Evolutionary conservation across 1,284 basidiomycete species (phyloP).

Genomic region (Trametes hirsuta): DNA sequence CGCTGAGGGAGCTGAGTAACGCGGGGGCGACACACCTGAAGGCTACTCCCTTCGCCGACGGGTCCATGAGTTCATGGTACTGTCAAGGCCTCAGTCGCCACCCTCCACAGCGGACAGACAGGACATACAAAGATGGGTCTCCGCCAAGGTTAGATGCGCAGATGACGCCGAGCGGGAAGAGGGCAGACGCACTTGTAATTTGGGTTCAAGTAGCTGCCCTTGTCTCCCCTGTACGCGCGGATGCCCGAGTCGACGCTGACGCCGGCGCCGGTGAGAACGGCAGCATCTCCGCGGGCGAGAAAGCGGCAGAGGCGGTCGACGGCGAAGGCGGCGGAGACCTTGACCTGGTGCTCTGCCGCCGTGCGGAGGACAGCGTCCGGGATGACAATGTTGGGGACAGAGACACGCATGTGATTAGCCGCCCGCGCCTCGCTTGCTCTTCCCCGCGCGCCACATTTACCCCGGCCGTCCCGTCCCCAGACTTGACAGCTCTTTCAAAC

Average conservation of each 20-base stretch:
- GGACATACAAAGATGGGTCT: constrained; percentile 29
- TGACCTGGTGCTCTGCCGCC: constrained; percentile 37
- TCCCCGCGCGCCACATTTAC: not conserved
- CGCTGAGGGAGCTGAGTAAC: not conserved
- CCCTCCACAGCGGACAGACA: not conserved
- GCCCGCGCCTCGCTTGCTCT: constrained; percentile 8
- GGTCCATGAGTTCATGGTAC: constrained; percentile 84
- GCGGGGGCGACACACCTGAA: constrained; percentile 54
- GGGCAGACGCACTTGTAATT: constrained; percentile 76
- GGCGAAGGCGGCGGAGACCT: constrained; percentile 57
- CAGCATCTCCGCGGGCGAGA: constrained; percentile 66
- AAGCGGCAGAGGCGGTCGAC: constrained; percentile 70
- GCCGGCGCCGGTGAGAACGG: constrained; percentile 86
- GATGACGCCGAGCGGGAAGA: constrained; percentile 32
- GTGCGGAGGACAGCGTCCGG: constrained; percentile 58
- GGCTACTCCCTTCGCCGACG: constrained; percentile 62
- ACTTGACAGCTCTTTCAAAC: not conserved
- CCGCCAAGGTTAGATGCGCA: constrained; percentile 55
- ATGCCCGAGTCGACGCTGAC: constrained; percentile 94
- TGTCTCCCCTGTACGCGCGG: constrained; percentile 82
- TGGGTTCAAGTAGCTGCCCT: constrained; percentile 88
- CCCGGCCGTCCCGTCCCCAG: no score
- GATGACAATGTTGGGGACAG: constrained; percentile 81
- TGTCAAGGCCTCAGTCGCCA: constrained; percentile 31
- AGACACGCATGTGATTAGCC: constrained; percentile 66